A percentile compares a stretch with the other conserved stretches of the same genome.
Evolutionary conservation across 352 stramenopile species (phyloP).

Genomic region (Lagenidium giganteum): DNA sequence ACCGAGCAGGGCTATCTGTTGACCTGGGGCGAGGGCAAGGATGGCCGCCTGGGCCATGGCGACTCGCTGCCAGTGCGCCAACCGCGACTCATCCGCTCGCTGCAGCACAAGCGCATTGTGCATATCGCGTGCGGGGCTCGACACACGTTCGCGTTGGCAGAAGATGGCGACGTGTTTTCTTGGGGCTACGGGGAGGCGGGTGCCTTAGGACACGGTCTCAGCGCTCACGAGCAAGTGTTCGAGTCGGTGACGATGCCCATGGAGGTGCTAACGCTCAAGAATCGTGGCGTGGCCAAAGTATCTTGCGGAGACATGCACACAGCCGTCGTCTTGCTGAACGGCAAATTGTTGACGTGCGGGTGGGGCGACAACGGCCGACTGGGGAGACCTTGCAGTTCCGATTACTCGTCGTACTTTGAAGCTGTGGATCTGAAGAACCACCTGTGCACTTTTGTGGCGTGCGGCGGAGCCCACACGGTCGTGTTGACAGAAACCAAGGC

Average conservation of each 20-base stretch:
- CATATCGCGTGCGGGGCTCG: constrained; percentile 55
- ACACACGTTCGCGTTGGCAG: constrained; percentile 53
- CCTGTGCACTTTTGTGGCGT: constrained; percentile 46
- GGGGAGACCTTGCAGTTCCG: constrained; percentile 16
- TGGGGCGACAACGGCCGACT: constrained; percentile 51
- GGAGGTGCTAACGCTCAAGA: constrained; percentile 43
- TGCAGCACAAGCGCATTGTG: constrained; percentile 56
- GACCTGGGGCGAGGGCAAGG: constrained; percentile 57
- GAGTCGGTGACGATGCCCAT: constrained; percentile 34
- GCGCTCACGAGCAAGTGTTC: constrained; percentile 22
- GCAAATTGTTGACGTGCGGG: constrained; percentile 55
- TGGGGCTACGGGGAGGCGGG: constrained; percentile 52
- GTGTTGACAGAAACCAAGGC: constrained; percentile 26
- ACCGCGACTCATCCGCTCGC: constrained; percentile 27
- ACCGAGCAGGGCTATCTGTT: constrained; percentile 74
- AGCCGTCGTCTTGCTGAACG: constrained; percentile 31
- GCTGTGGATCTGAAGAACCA: constrained; percentile 17
- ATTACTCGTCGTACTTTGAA: constrained; percentile 38
- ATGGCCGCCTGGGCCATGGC: constrained; percentile 29
- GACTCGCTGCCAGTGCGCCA: neutral
- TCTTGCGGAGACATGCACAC: constrained; percentile 64
- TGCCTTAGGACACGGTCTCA: constrained; percentile 48
- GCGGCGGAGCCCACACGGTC: constrained; percentile 58
- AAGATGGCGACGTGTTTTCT: constrained; percentile 61
- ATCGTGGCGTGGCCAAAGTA: constrained; percentile 29